Evolutionary conservation across 1,284 basidiomycete species (phyloP), one percentile per base, ranked within the genome.

Genomic region (Neotropicomus parvogracilis): DNA sequence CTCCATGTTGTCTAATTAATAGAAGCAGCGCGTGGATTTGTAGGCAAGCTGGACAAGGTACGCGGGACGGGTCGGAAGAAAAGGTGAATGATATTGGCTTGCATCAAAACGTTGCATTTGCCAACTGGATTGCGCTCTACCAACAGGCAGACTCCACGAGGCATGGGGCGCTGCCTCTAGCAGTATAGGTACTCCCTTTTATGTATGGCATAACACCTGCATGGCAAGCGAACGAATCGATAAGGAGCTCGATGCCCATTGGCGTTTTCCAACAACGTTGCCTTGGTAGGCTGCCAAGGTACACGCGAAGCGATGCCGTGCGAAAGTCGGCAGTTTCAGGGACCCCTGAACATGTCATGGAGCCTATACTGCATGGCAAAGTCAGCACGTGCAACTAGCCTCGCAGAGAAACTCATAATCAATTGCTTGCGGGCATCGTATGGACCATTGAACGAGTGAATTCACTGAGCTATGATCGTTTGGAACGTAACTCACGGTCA

Each of bases 61-160:
- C 24, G 16, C 10, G 3, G n/a, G 12, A 28, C 6, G 13, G 20
- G 35, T 8, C 4, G 16, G 37, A 44, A 26, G 19, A 28, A 24
- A 35, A n/a, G 12, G 26, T 1, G 17, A 20, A 33, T 5, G 24
- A 24, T 24, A 12, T 52, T 39, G 48, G 35, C 11, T 42, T 28
- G 27, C 40, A 49, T 46, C 35, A 47, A 50, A 50, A 61, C 53
- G 58, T 55, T 52, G 44, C 19, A 16, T 31, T 36, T 26, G 33
- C 44, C 40, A 39, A 14, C 17, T 29, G 20, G n/a, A 32, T 54
- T 46, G 46, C 24, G 35, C 7, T 14, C 32, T 61, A 49, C 59
- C 58, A 64, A 59, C 44, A 16, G 54, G 50, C 59, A 59, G 29
- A 26, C 2, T 38, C 36, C 61, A 64, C 46, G 61, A 63, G 61